Evolutionary conservation across 2,329 filamentous ascomycete species (phyloP).

Genomic region (Sarocladium brachiariae): DNA sequence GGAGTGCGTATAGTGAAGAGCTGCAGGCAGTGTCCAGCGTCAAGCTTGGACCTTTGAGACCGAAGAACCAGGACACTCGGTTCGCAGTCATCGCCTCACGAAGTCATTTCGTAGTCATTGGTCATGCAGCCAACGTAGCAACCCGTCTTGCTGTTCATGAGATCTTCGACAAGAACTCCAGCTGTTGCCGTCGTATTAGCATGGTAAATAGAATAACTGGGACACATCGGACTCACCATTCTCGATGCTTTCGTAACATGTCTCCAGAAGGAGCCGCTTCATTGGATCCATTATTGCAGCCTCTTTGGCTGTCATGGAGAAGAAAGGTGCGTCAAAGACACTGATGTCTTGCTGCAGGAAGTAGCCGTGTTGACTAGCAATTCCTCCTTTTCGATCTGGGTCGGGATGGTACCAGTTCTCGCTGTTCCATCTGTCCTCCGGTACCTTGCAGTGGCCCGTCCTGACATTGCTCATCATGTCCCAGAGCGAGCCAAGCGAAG

Average conservation of each 20-base stretch:
- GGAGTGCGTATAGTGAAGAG: slow-evolving; percentile 38
- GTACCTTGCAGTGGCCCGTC: slow-evolving; percentile 8
- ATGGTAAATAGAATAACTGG: neutral
- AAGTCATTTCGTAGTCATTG: no score
- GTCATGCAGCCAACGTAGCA: slow-evolving; percentile 30
- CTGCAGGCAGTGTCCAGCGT: slow-evolving; percentile 46
- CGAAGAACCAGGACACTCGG: slow-evolving; percentile 45
- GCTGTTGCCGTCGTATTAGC: no score
- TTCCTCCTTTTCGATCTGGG: slow-evolving; percentile 6
- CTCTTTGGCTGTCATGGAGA: slow-evolving; percentile 19
- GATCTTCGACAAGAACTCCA: slow-evolving; percentile 35
- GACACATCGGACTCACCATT: slow-evolving; percentile 19
- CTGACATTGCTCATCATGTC: slow-evolving; percentile 9
- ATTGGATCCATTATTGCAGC: slow-evolving; percentile 25
- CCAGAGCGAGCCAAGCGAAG: slow-evolving; percentile 8
- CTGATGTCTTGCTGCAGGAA: slow-evolving; percentile 19
- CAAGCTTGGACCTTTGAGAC: slow-evolving; percentile 44
- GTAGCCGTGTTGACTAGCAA: slow-evolving; percentile 9
- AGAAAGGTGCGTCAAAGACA: slow-evolving; percentile 19
- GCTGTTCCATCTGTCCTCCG: slow-evolving; percentile 5
- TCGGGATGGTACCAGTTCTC: slow-evolving; percentile 9
- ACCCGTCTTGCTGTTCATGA: slow-evolving; percentile 36
- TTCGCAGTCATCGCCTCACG: slow-evolving; percentile 41
- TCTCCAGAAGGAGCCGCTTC: slow-evolving; percentile 27
- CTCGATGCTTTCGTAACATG: slow-evolving; percentile 29